These are phyloP conservation scores for Allomyces javanicus DNA, from an alignment of 192 early-diverging fungal genomes.

Conservation along the genomic window DNA sequence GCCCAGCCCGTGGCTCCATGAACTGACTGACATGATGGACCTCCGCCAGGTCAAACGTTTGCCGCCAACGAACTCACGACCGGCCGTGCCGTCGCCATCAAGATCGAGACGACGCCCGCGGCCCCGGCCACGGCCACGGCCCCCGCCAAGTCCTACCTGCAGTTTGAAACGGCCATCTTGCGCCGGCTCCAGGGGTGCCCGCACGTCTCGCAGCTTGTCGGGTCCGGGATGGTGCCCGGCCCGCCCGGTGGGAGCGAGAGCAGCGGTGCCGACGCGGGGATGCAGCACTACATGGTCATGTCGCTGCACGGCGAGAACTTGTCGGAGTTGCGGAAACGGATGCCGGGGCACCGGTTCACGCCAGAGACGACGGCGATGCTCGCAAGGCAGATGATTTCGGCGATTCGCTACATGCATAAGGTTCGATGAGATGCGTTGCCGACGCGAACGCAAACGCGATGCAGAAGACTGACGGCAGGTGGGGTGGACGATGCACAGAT, in stretches of 20 bases:
- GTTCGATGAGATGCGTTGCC: neutral
- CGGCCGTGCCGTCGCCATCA: slow-evolving; percentile 21
- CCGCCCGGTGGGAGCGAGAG: too few relatives aligned
- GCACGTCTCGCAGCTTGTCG: too few relatives aligned
- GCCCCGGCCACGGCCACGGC: too few relatives aligned
- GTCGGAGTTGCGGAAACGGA: slow-evolving; percentile 21
- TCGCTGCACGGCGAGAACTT: slow-evolving; percentile 28
- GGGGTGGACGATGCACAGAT: too few relatives aligned
- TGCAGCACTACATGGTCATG: slow-evolving; percentile 34
- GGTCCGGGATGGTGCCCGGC: too few relatives aligned
- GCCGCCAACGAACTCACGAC: slow-evolving; percentile 16
- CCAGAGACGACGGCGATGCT: slow-evolving; percentile 19
- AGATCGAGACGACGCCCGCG: slow-evolving; percentile 23
- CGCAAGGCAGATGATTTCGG: slow-evolving; percentile 26
- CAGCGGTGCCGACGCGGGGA: slow-evolving; percentile 1
- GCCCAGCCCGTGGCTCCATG: too few relatives aligned
- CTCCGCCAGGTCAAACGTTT: slow-evolving; percentile 15
- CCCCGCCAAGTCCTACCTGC: slow-evolving; percentile 20
- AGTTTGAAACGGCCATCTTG: slow-evolving; percentile 26
- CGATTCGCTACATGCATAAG: slow-evolving; percentile 21
- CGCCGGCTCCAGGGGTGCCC: neutral
- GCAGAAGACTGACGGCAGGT: too few relatives aligned
- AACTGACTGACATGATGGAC: too few relatives aligned
- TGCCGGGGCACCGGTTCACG: slow-evolving; percentile 14
- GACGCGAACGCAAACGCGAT: too few relatives aligned